Evolutionary conservation across 257 asterid species (phyloP).

Genomic region (Solanum chmielewskii): DNA sequence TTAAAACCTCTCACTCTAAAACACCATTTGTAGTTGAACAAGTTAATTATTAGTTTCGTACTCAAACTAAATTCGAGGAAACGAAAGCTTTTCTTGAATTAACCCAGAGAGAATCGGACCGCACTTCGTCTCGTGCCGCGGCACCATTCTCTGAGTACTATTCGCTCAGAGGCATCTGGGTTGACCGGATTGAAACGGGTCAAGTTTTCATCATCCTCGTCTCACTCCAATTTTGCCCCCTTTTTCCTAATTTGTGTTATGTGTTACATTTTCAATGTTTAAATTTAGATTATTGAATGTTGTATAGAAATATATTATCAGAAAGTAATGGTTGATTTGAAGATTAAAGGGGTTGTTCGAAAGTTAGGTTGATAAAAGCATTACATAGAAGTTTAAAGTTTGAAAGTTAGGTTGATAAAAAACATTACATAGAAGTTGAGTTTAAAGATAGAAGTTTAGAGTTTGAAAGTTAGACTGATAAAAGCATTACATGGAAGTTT

Average conservation of each 20-base stretch:
- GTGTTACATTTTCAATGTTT: not conserved
- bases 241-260: not conserved
- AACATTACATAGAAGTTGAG: not conserved
- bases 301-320: not conserved
- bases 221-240: slow-evolving; percentile 14
- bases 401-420: no score
- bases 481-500: not conserved
- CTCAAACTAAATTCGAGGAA: not conserved
- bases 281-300: not conserved
- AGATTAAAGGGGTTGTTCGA: not conserved
- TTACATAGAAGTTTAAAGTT: not conserved
- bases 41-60: not conserved
- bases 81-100: slow-evolving; percentile 22
- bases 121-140: slow-evolving; percentile 19
- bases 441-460: not conserved
- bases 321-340: not conserved
- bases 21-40: no score
- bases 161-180: slow-evolving; percentile 45
- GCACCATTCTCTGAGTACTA: slow-evolving; percentile 45
- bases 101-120: slow-evolving; percentile 19
- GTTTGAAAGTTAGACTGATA: not conserved
- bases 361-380: not conserved
- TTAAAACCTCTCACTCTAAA: not conserved
- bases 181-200: slow-evolving; percentile 43
- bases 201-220: slow-evolving; percentile 51